These are phyloP conservation scores for Bidens hawaiensis DNA, from an alignment of 140 eudicot genomes.

Conservation along the genomic window DNA sequence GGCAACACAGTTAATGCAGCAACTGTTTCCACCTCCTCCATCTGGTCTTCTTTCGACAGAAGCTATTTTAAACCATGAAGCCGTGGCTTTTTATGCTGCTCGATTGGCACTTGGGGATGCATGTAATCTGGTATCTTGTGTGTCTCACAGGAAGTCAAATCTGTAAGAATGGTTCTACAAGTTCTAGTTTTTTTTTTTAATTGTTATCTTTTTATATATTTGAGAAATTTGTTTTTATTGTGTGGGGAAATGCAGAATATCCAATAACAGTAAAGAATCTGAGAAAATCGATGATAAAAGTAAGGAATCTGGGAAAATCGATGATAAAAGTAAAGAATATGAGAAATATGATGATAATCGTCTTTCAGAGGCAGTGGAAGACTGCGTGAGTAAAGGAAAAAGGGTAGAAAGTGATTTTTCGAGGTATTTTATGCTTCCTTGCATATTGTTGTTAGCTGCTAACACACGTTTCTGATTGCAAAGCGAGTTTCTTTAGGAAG, in stretches of 20 bases:
- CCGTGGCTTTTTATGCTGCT: slow-evolving; percentile 45
- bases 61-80: slow-evolving; percentile 40
- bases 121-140: slow-evolving; percentile 39
- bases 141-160: slow-evolving; percentile 28
- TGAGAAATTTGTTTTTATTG: not conserved
- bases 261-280: slow-evolving; percentile 34
- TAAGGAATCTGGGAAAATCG: slow-evolving; percentile 38
- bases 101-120: slow-evolving; percentile 69
- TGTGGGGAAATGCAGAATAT: slow-evolving; percentile 28
- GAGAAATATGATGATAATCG: slow-evolving; percentile 33
- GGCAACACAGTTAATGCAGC: slow-evolving; percentile 84
- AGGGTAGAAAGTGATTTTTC: slow-evolving; percentile 60
- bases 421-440: slow-evolving; percentile 43
- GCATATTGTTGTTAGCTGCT: not conserved
- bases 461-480: not conserved
- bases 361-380: slow-evolving; percentile 43
- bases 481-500: not conserved
- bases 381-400: slow-evolving; percentile 42
- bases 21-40: slow-evolving; percentile 59
- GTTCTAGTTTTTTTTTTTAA: not conserved
- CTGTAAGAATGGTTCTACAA: slow-evolving; percentile 37
- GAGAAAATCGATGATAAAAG: slow-evolving; percentile 34
- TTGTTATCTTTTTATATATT: not conserved
- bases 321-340: slow-evolving; percentile 35
- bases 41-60: slow-evolving; percentile 48